phyloP scores from a whole-genome alignment of 768 basidiomycete species.

The Boletus vinaceobasis region DNA sequence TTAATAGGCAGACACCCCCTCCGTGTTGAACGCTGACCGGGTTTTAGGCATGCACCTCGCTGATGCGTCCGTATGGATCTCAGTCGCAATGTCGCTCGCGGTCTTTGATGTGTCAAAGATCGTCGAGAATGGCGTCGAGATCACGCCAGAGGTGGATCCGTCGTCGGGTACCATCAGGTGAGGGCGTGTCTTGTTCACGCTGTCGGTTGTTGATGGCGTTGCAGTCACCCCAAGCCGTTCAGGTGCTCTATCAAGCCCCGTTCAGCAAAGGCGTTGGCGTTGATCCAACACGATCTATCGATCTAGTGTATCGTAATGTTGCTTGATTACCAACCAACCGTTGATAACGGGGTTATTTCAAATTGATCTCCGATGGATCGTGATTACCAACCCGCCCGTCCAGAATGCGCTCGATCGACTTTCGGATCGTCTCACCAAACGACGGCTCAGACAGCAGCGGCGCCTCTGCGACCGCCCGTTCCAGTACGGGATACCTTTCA shows the following conservation, averaged over 20 bases:
- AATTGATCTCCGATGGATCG: background rate
- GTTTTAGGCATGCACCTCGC: slow-evolving; percentile 45
- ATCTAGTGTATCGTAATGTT: background rate
- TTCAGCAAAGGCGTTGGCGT: slow-evolving; percentile 50
- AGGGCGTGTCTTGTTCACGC: background rate
- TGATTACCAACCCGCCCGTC: slow-evolving; percentile 23
- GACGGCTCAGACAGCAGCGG: slow-evolving; percentile 46
- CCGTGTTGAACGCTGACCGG: slow-evolving; percentile 24
- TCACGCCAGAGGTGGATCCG: slow-evolving; percentile 54
- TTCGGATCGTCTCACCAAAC: slow-evolving; percentile 43
- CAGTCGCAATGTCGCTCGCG: slow-evolving; percentile 43
- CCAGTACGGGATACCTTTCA: slow-evolving; percentile 56
- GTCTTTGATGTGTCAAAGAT: slow-evolving; percentile 47
- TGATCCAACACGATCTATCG: slow-evolving; percentile 44
- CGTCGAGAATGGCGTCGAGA: slow-evolving; percentile 42
- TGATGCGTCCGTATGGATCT: slow-evolving; percentile 47
- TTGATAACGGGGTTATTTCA: background rate
- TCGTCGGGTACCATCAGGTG: slow-evolving; percentile 67
- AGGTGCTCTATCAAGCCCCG: slow-evolving; percentile 60
- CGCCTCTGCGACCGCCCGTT: slow-evolving; percentile 55
- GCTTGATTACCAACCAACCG: background rate
- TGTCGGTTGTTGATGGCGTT: background rate
- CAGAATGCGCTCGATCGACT: slow-evolving; percentile 45
- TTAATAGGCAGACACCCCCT: slow-evolving; percentile 4
- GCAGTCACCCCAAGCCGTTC: slow-evolving; percentile 60